These are phyloP conservation scores for Chenopodium berlandieri DNA, from an alignment of 148 eudicot species.

Conservation along the genomic window DNA sequence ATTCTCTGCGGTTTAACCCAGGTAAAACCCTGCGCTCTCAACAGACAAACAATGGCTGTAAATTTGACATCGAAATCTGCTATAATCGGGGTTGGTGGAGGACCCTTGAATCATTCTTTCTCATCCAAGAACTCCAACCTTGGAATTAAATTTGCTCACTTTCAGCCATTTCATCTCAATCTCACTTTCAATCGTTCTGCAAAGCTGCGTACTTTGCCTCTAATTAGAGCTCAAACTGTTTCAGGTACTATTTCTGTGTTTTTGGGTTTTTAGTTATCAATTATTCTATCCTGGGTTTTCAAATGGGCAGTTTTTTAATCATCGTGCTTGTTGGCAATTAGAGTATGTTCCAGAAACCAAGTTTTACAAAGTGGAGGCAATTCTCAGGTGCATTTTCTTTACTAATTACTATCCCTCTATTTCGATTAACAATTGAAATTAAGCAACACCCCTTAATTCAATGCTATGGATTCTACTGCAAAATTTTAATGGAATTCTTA, in stretches of 20 bases:
- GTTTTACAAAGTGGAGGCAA: conserved; percentile 88
- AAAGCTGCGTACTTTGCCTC: conserved; percentile 28
- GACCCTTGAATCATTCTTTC: conserved; percentile 14
- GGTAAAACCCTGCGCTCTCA: background rate
- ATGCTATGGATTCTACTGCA: background rate
- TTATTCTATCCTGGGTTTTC: background rate
- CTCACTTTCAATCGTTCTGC: conserved; percentile 26
- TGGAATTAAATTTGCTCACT: background rate
- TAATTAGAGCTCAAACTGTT: conserved; percentile 47
- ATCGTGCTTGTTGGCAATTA: conserved; percentile 20
- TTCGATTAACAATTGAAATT: background rate
- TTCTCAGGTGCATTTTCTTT: conserved; percentile 49
- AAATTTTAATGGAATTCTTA: background rate
- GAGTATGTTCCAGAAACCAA: conserved; percentile 66
- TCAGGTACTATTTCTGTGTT: conserved; percentile 25
- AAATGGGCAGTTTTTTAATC: background rate
- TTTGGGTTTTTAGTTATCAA: background rate
- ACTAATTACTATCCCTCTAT: background rate
- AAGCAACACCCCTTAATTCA: background rate
- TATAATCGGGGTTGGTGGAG: conserved; percentile 11
- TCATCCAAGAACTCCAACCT: conserved; percentile 15
- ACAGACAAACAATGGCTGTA: conserved; percentile 7
- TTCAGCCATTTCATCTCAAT: conserved; percentile 22
- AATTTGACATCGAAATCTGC: conserved; percentile 18
- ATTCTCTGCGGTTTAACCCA: background rate